Percentiles rank a stretch among this genome's conserved stretches.
Evolutionary conservation across 495 filamentous ascomycete genomes (phyloP).

Genomic region (Neurospora pannonica): DNA sequence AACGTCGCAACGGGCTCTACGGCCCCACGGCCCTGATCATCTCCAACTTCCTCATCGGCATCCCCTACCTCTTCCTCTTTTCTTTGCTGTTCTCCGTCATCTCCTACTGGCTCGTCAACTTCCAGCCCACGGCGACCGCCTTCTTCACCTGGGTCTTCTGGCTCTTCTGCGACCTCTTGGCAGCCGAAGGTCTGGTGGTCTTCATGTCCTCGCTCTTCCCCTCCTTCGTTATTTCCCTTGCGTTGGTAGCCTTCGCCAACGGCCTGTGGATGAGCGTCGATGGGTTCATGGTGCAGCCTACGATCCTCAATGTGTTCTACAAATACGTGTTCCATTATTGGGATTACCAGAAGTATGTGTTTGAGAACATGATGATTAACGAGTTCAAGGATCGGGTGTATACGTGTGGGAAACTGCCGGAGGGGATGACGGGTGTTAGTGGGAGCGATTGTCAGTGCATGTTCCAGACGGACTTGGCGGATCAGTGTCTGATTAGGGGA

Average conservation of each 20-base stretch:
- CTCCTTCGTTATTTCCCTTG: slow-evolving; percentile 67
- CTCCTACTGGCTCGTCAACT: slow-evolving; percentile 72
- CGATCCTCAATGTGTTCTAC: slow-evolving; percentile 70
- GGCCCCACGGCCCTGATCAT: slow-evolving; percentile 61
- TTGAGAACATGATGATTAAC: slow-evolving; percentile 88
- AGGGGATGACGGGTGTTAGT: slow-evolving; percentile 38
- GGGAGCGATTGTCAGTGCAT: slow-evolving; percentile 35
- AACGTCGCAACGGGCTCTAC: slow-evolving; percentile 74
- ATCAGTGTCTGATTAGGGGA: slow-evolving; percentile 58
- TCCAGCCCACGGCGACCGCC: slow-evolving; percentile 51
- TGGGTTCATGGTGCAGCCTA: slow-evolving; percentile 67
- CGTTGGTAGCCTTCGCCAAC: slow-evolving; percentile 70
- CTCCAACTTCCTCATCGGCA: slow-evolving; percentile 71
- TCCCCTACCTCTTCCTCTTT: slow-evolving; percentile 72
- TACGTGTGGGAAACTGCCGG: slow-evolving; percentile 34
- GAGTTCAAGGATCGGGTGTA: slow-evolving; percentile 60
- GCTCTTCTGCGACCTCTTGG: slow-evolving; percentile 76
- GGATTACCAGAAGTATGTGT: slow-evolving; percentile 76
- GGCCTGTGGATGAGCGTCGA: slow-evolving; percentile 79
- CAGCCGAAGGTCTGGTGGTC: slow-evolving; percentile 72
- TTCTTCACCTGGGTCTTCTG: slow-evolving; percentile 80
- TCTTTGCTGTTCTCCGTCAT: slow-evolving; percentile 62
- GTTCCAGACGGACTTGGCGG: slow-evolving; percentile 53
- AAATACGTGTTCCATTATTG: slow-evolving; percentile 78
- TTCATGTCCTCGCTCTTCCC: slow-evolving; percentile 63